Conservation (phyloP, 768 basidiomycete genomes). For the Mycena venus region DNA sequence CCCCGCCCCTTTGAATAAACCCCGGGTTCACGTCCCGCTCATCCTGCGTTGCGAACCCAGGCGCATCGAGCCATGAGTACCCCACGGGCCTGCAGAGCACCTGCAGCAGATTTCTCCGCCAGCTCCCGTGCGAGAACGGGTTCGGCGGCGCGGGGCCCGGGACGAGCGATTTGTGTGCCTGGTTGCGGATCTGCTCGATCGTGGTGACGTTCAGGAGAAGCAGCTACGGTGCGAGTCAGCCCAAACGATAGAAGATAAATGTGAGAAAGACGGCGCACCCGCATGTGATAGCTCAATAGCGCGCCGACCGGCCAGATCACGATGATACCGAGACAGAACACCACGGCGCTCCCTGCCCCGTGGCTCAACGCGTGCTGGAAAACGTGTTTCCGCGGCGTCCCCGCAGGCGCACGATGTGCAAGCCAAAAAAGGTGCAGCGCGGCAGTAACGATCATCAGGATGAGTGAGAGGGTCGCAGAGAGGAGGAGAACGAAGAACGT, state of each 20-base stretch:
- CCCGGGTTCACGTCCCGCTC: constrained; percentile 84
- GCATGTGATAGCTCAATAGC: constrained; percentile 85
- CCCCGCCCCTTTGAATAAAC: not conserved
- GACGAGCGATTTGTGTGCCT: constrained; percentile 80
- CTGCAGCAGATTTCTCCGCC: constrained; percentile 79
- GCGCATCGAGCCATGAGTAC: constrained; percentile 82
- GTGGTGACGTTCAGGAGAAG: constrained; percentile 91
- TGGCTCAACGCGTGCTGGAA: constrained; percentile 62
- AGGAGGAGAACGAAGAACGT: constrained; percentile 91
- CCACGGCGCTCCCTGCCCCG: constrained; percentile 85
- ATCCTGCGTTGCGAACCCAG: constrained; percentile 76
- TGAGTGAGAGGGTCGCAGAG: constrained; percentile 78
- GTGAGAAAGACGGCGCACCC: constrained; percentile 64
- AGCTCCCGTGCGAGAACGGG: constrained; percentile 87
- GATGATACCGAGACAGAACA: constrained; percentile 77
- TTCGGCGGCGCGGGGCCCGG: constrained; percentile 80
- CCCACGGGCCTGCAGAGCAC: constrained; percentile 87
- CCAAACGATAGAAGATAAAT: not conserved
- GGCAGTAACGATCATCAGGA: constrained; percentile 85
- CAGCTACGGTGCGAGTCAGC: constrained; percentile 59
- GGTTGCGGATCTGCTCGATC: constrained; percentile 96
- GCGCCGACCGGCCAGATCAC: constrained; percentile 89
- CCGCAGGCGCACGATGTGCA: constrained; percentile 55
- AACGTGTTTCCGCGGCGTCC: not conserved
- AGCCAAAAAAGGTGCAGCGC: constrained; percentile 85